These are phyloP conservation scores for Wickerhamiella domercqiae DNA, from an alignment of 805 yeast species.

Conservation along the genomic window DNA sequence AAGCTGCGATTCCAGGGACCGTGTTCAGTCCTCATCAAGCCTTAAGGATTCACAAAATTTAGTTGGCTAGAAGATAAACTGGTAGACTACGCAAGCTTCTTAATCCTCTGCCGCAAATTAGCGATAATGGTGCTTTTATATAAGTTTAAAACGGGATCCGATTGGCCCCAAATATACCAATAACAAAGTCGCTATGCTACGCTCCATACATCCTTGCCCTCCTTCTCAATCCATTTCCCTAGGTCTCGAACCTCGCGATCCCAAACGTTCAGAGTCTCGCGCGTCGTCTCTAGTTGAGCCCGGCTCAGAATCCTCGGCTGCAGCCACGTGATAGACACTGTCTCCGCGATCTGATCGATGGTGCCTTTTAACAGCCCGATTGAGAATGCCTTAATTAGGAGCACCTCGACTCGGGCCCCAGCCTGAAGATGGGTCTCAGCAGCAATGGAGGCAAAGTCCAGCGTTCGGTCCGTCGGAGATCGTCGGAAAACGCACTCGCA, in stretches of 20 bases:
- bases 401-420: constrained; percentile 67
- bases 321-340: constrained; percentile 79
- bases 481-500: constrained; percentile 70
- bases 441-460: constrained; percentile 61
- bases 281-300: constrained; percentile 66
- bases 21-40: constrained; percentile 2
- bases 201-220: constrained; percentile 53
- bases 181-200: too few species aligned
- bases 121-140: too few species aligned
- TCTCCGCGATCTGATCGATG: constrained; percentile 71
- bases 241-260: constrained; percentile 53
- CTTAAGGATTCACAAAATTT: neutral
- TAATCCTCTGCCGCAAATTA: too few species aligned
- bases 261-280: constrained; percentile 63
- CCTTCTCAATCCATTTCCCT: constrained; percentile 41
- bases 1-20: constrained; percentile 5
- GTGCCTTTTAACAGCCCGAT: constrained; percentile 73
- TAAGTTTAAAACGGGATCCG: too few species aligned
- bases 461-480: constrained; percentile 49
- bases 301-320: constrained; percentile 87
- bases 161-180: too few species aligned
- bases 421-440: constrained; percentile 46
- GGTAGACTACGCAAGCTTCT: too few species aligned
- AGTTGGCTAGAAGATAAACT: too few species aligned
- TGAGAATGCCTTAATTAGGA: constrained; percentile 82